Conservation (phyloP, 2,329 filamentous ascomycete species). For the Trichophyton rubrum region DNA sequence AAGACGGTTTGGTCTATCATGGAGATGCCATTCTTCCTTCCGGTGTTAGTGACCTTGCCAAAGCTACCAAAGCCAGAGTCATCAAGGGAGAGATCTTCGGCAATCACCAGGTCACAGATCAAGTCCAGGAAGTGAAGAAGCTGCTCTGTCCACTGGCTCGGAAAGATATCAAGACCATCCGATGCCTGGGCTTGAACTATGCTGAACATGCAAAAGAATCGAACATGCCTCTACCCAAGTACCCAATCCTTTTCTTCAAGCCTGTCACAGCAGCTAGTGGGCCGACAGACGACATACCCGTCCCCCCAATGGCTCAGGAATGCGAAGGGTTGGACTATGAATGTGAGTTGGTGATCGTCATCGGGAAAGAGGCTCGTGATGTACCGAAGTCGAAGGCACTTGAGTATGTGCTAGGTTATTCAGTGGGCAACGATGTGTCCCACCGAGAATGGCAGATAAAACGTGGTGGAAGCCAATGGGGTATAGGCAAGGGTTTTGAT, state of each 20-base stretch:
- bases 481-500: conserved; percentile 61
- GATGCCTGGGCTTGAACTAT: conserved; percentile 61
- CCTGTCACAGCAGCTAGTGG: conserved; percentile 54
- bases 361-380: conserved; percentile 54
- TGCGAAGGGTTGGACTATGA: conserved; percentile 62
- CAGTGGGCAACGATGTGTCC: conserved; percentile 66
- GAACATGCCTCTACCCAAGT: conserved; percentile 55
- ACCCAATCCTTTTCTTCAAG: conserved; percentile 64
- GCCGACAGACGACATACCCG: conserved; percentile 52
- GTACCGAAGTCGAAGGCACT: conserved; percentile 54
- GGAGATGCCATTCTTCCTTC: conserved; percentile 59
- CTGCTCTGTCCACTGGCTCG: conserved; percentile 53
- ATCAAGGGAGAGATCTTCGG: conserved; percentile 56
- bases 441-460: conserved; percentile 66
- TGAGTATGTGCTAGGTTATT: conserved; percentile 62
- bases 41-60: conserved; percentile 48
- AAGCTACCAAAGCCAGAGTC: conserved; percentile 48
- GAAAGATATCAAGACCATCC: conserved; percentile 52
- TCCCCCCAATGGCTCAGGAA: conserved; percentile 54
- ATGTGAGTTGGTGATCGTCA: conserved; percentile 63
- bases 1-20: conserved; percentile 57
- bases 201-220: conserved; percentile 58
- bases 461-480: conserved; percentile 57
- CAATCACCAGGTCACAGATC: conserved; percentile 50
- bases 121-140: conserved; percentile 39